Evolutionary conservation across 495 filamentous ascomycete genomes (phyloP), one percentile per base, ranked within the genome.

Genomic region (Penicillium nucicola): DNA sequence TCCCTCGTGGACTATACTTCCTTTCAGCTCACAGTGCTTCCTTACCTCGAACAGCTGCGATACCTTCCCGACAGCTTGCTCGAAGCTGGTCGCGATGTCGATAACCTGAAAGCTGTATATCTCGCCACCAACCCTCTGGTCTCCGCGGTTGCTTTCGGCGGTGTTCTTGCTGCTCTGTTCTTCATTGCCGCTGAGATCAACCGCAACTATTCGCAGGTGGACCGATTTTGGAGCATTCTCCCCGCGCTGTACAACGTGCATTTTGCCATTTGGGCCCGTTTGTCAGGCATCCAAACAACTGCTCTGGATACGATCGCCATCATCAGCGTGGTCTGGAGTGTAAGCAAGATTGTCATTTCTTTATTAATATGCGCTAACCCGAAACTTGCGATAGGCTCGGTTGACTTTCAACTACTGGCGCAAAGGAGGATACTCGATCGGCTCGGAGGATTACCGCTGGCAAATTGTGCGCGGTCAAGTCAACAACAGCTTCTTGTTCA

Each of bases 341-440:
- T 92, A 77, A 71, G 88, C 65, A 20, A 4, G 19, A 22, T 34
- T n/a, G 15, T 1, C 8, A 25, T 47, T 5, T 36, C 28, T 17
- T 9, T 20, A 7, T 12, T 18, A 19, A 22, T 13, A 30, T 61
- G 13, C 15, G 28, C 54, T 57, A 46, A 60, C n/a, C 6, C 5
- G 19, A 38, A 7, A 32, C 14, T 5, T 35, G 18, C 17, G 32
- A 51, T 60, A 89, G 85, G 50, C 74, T 42, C 87, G 95, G 33
- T 73, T 99, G 62, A 95, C 93, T 2, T 97, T 79, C 80, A 99
- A 99, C 70, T 99, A 96, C 68, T 96, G 88, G 87, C 87, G 95
- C 42, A 95, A 89, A 68, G 95, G 95, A 15, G 95, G 95, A 14
- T 99, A 97, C 65, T 69, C 73, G 19, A 77, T 89, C 50, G 92